Conservation (phyloP, 129 eudicot species). For the Tagetes patula region DNA sequence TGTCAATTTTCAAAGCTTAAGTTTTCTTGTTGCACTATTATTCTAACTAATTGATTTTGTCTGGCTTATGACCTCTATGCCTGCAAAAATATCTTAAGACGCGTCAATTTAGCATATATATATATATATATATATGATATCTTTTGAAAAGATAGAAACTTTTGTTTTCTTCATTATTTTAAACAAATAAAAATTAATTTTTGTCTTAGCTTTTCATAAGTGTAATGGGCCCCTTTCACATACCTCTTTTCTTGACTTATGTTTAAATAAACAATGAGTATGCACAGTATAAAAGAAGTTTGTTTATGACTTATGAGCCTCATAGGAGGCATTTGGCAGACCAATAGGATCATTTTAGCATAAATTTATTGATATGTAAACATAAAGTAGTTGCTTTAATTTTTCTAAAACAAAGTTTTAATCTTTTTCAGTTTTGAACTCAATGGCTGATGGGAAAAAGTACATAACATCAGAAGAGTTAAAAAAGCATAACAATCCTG, state of each 20-base stretch:
- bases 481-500: conserved; percentile 57
- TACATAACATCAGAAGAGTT: conserved; percentile 73
- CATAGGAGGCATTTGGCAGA: conserved; percentile 8
- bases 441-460: conserved; percentile 53
- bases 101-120: conserved; percentile 21
- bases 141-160: conserved; percentile 2
- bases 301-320: background rate
- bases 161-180: conserved; percentile 19
- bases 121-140: conserved; percentile 14
- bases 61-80: conserved; percentile 28
- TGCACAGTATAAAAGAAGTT: background rate
- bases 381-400: background rate
- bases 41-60: conserved; percentile 10
- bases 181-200: background rate
- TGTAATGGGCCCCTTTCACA: conserved; percentile 21
- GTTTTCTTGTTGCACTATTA: conserved; percentile 21
- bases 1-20: conserved; percentile 19
- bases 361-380: background rate
- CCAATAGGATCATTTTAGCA: conserved; percentile 4
- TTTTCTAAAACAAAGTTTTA: background rate
- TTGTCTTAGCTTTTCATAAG: conserved; percentile 15
- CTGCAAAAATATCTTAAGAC: conserved; percentile 30
- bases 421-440: conserved; percentile 35
- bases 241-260: conserved; percentile 25
- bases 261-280: conserved; percentile 11